phyloP scores from a whole-genome alignment of 441 rosid species.

The Corymbia citriodora region DNA sequence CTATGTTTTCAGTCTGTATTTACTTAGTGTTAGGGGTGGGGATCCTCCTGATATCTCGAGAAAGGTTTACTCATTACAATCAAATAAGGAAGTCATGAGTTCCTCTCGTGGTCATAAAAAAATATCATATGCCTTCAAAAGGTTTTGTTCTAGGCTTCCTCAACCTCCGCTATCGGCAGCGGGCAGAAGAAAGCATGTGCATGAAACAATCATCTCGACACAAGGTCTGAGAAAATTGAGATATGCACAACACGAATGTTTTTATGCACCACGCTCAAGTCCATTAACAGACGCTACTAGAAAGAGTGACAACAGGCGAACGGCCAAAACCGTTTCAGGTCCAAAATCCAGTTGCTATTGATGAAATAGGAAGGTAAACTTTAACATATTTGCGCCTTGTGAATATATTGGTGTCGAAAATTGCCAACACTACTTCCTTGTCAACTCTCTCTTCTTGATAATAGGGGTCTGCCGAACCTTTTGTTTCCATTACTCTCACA shows the following conservation, averaged over 20 bases:
- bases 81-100: not conserved
- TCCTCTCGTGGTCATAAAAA: not conserved
- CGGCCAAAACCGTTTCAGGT: not conserved
- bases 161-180: not conserved
- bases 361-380: not conserved
- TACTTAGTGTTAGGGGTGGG: not conserved
- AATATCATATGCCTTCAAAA: not conserved
- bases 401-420: not conserved
- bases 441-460: not conserved
- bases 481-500: no score
- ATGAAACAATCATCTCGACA: not conserved
- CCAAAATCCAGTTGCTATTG: no score
- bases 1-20: not conserved
- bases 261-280: not conserved
- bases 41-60: not conserved
- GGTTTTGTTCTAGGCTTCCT: not conserved
- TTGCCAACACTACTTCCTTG: not conserved
- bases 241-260: not conserved
- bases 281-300: not conserved
- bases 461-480: not conserved
- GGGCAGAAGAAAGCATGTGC: not conserved
- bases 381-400: not conserved
- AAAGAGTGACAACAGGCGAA: not conserved
- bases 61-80: not conserved
- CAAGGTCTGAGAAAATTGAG: not conserved